Base-by-base conservation (phyloP, 2,329 filamentous ascomycete species). In the Chaetomium olivaceum region DNA sequence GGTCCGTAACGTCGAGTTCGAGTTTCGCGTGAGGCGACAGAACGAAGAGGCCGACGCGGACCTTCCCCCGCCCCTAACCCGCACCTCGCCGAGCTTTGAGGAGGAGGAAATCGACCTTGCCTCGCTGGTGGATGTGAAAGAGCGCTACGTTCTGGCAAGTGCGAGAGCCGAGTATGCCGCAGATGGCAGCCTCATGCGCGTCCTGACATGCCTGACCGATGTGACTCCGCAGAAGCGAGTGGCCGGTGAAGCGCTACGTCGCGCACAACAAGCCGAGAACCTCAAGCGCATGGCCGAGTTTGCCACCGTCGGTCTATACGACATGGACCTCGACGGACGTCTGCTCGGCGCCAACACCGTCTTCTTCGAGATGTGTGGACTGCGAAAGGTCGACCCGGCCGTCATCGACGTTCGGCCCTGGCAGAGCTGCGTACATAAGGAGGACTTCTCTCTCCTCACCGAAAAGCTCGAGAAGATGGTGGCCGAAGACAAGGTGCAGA, bases 261-360 rank as follows among this genome's bases (percentile, higher is more conserved):
- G 81, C 55, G 82, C 82, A 2, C 82, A 83, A 68, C 80, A 85
- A 64, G 81, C 82, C 8, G 80, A 83, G 68, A 84, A 85, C 66
- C 75, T 85, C 31, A 83, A 83, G 70, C 80, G 83, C 52, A 83
- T 85, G 76, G 82, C 83, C 8, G 82, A 85, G 70, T 80, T 82
- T 60, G 82, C 82, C 4, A 84, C 83, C 0, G 83, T 85, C 12
- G 83, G 83, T 61, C 82, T 85, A 80, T 85, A 83, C 68, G 82
- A 84, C 58, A 82, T 84, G 75, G 79, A 81, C 64, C 75, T 80
- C n/a, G 77, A 82, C 27, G 83, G 83, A 14, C 79, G 79, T 2
- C 73, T 85, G 8, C 73, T 84, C 3, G 80, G 81, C 27, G 83
- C 82, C 7, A 85, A 85, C 70, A 82, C 82, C 21, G 77, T 83